Conservation (phyloP, 2,329 filamentous ascomycete species). For the Ascochyta clinopodiicola region DNA sequence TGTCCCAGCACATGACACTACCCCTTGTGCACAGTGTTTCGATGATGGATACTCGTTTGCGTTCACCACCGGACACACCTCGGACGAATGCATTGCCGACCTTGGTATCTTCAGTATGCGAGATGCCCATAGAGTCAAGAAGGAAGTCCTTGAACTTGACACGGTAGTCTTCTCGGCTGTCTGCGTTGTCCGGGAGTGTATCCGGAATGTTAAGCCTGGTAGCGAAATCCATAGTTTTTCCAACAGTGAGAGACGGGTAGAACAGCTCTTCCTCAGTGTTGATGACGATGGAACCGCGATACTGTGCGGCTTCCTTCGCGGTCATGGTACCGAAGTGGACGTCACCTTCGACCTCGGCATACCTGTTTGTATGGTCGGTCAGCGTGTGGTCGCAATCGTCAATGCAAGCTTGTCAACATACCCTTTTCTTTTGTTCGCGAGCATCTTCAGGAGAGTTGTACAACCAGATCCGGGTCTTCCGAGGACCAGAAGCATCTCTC, state of each 20-base stretch:
- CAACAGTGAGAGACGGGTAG: slow-evolving; percentile 59
- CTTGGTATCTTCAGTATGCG: slow-evolving; percentile 68
- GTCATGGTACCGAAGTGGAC: slow-evolving; percentile 57
- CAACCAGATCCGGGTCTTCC: slow-evolving; percentile 62
- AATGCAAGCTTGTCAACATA: slow-evolving; percentile 52
- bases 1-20: slow-evolving; percentile 61
- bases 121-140: slow-evolving; percentile 49
- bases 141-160: slow-evolving; percentile 61
- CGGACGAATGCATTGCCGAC: slow-evolving; percentile 71
- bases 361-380: slow-evolving; percentile 62
- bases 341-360: slow-evolving; percentile 75
- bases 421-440: slow-evolving; percentile 58
- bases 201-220: slow-evolving; percentile 64
- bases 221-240: slow-evolving; percentile 61
- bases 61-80: slow-evolving; percentile 71
- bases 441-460: slow-evolving; percentile 72
- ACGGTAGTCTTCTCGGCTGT: slow-evolving; percentile 56
- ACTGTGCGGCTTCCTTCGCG: slow-evolving; percentile 75
- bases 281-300: slow-evolving; percentile 78
- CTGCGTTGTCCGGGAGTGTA: slow-evolving; percentile 59
- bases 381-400: not conserved
- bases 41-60: slow-evolving; percentile 73
- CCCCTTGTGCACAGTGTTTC: slow-evolving; percentile 66
- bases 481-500: slow-evolving; percentile 76
- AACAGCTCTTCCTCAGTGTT: slow-evolving; percentile 62